Conservation (phyloP, 2,329 filamentous ascomycete species). For the Colletotrichum somersetense region DNA sequence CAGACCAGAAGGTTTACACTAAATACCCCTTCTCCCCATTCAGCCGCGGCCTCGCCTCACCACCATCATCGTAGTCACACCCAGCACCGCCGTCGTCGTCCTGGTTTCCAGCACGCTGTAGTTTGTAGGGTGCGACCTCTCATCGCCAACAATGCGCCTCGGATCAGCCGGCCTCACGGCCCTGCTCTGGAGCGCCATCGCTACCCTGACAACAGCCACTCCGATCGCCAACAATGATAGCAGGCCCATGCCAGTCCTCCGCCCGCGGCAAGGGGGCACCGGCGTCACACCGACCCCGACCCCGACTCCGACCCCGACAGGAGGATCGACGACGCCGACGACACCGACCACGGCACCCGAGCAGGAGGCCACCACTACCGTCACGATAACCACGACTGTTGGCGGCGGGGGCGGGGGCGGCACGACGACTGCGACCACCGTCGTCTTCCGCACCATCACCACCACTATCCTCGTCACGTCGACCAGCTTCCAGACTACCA, state of each 20-base stretch:
- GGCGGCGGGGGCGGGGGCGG: conserved; percentile 26
- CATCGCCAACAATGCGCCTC: conserved; percentile 33
- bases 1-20: not conserved
- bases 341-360: conserved; percentile 7
- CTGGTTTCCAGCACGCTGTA: conserved; percentile 12
- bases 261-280: conserved; percentile 30
- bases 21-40: not conserved
- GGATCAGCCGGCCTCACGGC: conserved; percentile 35
- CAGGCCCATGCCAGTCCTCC: conserved; percentile 28
- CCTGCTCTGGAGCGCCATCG: conserved; percentile 35
- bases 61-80: not conserved
- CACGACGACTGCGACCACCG: conserved; percentile 33
- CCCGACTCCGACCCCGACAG: conserved; percentile 5
- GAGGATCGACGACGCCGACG: conserved; percentile 2
- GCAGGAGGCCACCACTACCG: conserved; percentile 23
- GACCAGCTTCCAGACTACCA: conserved; percentile 53
- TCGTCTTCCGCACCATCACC: conserved; percentile 40
- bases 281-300: conserved; percentile 23
- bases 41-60: not conserved
- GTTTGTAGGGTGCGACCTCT: conserved; percentile 9
- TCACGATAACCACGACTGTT: conserved; percentile 24
- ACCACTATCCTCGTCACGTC: conserved; percentile 52
- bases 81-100: not conserved
- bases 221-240: conserved; percentile 14
- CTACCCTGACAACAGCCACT: conserved; percentile 21